Evolutionary conservation across 257 asterid genomes (phyloP), one percentile per base, ranked within the genome.

Genomic region (Catharanthus roseus): DNA sequence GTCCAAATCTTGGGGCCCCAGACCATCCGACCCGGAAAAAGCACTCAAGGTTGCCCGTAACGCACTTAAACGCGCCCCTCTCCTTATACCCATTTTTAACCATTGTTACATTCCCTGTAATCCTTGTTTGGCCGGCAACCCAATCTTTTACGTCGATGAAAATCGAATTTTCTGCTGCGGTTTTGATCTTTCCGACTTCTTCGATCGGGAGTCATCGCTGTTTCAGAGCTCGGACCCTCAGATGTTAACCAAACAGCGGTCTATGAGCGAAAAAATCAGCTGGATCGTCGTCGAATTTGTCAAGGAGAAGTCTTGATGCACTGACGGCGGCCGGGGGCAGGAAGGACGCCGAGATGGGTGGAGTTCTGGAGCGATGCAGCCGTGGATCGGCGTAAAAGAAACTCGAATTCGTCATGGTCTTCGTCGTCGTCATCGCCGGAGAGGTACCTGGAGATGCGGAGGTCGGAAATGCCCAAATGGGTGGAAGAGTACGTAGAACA

Each of bases 361-460:
- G 99, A 95, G 84, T 95, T 95, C 85, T 95, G 99, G 99, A 91
- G 97, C 74, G 99, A 95, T 26, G 96, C 95, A 8, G 82, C 84
- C 74, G 97, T 86, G 71, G 91, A 95, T 38, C 92, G 92, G 28
- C 86, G 89, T 45, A 77, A 93, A 77, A 88, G 69, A 75, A 91
- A 90, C 1, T 85, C 88, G 62, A 88, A 96, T n/a, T 88, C 96
- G 1, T 80, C 96, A 1, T 77, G 67, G 0, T 87, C 96, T 0
- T 83, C 89, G 0, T 86, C 98, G 0, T 86, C 98, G 0, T 87
- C 96, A 0, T 95, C 98, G 12, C 98, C 99, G 60, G 98, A 95
- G 41, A 77, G 96, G 73, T 88, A 86, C 34, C 61, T 78, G 24
- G 91, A 87, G 15, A 81, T 88, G 84, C 87, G 87, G 6, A 86